Conservation (phyloP, 805 yeast species). For the Saturnispora gosingensis region DNA sequence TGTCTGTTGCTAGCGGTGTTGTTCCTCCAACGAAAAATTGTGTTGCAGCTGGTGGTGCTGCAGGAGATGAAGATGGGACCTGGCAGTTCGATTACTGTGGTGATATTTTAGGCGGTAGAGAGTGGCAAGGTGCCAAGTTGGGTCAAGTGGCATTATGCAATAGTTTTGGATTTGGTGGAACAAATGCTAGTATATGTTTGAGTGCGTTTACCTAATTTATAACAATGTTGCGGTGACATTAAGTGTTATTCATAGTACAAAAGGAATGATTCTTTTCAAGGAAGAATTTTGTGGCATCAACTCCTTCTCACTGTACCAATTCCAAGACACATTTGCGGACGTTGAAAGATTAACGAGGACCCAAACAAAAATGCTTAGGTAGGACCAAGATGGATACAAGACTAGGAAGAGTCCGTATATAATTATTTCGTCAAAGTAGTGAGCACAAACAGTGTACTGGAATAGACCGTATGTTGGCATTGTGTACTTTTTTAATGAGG, state of each 20-base stretch:
- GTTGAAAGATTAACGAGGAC: conserved; percentile 42
- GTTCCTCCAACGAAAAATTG: conserved; percentile 82
- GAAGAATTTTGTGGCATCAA: background rate
- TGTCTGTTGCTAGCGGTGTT: conserved; percentile 46
- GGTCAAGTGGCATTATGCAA: conserved; percentile 65
- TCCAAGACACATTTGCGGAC: conserved; percentile 38
- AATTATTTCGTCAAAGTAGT: conserved; percentile 56
- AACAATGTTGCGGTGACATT: background rate
- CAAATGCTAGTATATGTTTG: conserved; percentile 68
- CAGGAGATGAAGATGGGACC: conserved; percentile 31
- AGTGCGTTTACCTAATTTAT: conserved; percentile 21
- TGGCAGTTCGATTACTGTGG: conserved; percentile 53
- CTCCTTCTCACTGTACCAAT: conserved; percentile 1
- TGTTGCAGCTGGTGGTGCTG: conserved; percentile 39
- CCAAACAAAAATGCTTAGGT: conserved; percentile 26
- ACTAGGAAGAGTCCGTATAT: conserved; percentile 34
- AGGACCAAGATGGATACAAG: conserved; percentile 12
- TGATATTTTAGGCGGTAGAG: conserved; percentile 20
- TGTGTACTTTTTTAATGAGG: conserved; percentile 44
- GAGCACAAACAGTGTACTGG: conserved; percentile 48
- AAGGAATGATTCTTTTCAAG: conserved; percentile 22
- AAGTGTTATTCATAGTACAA: conserved; percentile 11
- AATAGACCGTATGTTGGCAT: conserved; percentile 46
- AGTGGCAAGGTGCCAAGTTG: conserved; percentile 26
- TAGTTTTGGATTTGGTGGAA: conserved; percentile 97